These are phyloP conservation scores for Aspergillus pseudoglaucus DNA, from an alignment of 2,329 filamentous ascomycete genomes.

Conservation along the genomic window DNA sequence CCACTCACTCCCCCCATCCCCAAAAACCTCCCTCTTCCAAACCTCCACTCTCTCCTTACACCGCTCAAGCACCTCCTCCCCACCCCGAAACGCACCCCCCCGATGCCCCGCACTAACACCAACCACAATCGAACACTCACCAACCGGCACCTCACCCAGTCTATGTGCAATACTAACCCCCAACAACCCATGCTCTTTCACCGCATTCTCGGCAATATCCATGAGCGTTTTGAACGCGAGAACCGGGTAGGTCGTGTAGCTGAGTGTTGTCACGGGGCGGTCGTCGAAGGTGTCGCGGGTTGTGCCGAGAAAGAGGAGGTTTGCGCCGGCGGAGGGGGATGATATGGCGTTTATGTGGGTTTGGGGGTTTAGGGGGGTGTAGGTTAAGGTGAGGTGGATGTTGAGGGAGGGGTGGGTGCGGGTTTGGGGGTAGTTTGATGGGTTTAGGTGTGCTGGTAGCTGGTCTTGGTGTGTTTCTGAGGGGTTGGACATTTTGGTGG, in stretches of 20 bases:
- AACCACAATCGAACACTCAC: slow-evolving; percentile 89
- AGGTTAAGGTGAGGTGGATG: slow-evolving; percentile 40
- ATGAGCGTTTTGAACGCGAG: slow-evolving; percentile 37
- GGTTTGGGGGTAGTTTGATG: slow-evolving; percentile 35
- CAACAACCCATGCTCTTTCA: slow-evolving; percentile 57
- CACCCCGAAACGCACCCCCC: slow-evolving; percentile 76
- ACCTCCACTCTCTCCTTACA: slow-evolving; percentile 87
- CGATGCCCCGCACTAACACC: slow-evolving; percentile 79
- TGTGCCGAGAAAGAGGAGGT: slow-evolving; percentile 42
- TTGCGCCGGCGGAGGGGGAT: slow-evolving; percentile 39
- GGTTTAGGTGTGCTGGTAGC: slow-evolving; percentile 29
- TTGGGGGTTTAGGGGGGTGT: slow-evolving; percentile 31
- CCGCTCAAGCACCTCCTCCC: slow-evolving; percentile 80
- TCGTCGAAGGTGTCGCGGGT: slow-evolving; percentile 39
- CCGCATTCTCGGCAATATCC: slow-evolving; percentile 35
- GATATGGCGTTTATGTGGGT: slow-evolving; percentile 29
- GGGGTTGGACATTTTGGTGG: background rate
- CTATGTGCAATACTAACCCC: slow-evolving; percentile 78
- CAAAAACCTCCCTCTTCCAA: slow-evolving; percentile 91
- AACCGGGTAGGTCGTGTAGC: slow-evolving; percentile 39
- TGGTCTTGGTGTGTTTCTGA: background rate
- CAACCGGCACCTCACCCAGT: slow-evolving; percentile 76
- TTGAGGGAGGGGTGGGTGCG: slow-evolving; percentile 23
- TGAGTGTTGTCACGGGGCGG: slow-evolving; percentile 37
- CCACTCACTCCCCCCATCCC: slow-evolving; percentile 60